Conservation (phyloP, 805 yeast genomes). For the Schwanniomyces pseudopolymorphus region DNA sequence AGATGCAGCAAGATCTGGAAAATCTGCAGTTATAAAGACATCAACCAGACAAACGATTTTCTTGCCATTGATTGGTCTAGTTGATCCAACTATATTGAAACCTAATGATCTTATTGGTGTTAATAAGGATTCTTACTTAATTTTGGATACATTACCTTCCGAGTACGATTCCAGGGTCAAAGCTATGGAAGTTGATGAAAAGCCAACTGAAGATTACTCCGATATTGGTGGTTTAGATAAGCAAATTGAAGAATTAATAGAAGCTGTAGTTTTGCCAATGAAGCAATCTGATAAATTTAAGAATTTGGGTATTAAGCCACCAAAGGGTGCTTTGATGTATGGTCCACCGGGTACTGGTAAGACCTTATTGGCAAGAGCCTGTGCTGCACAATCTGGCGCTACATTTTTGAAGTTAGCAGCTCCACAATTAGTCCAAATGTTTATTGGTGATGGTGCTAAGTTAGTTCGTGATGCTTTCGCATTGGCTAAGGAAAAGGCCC, state of each 20-base stretch:
- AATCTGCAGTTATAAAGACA: conserved; percentile 97
- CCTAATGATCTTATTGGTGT: conserved; percentile 99
- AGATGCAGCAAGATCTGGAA: conserved; percentile 87
- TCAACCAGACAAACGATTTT: conserved; percentile 97
- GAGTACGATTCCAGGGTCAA: conserved; percentile 97
- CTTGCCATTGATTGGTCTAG: conserved; percentile 92
- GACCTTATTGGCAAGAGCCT: conserved; percentile 47
- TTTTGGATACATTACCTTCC: conserved; percentile 91
- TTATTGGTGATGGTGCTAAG: conserved; percentile 48
- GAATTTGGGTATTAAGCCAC: conserved; percentile 80
- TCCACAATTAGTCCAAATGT: conserved; percentile 48
- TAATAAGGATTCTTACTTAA: conserved; percentile 91
- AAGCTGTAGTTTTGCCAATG: conserved; percentile 98
- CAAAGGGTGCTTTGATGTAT: conserved; percentile 48
- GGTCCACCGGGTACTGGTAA: conserved; percentile 53
- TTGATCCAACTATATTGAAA: conserved; percentile 84
- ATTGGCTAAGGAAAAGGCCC: conserved; percentile 47
- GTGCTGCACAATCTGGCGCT: conserved; percentile 49
- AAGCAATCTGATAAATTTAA: conserved; percentile 96
- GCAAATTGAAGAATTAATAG: conserved; percentile 96
- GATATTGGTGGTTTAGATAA: conserved; percentile 98
- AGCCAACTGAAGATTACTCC: conserved; percentile 94
- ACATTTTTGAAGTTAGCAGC: conserved; percentile 46
- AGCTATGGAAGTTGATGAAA: conserved; percentile 99
- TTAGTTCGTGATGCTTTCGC: conserved; percentile 48